phyloP scores from a whole-genome alignment of 148 eudicot species.

The Diospyros lotus region DNA sequence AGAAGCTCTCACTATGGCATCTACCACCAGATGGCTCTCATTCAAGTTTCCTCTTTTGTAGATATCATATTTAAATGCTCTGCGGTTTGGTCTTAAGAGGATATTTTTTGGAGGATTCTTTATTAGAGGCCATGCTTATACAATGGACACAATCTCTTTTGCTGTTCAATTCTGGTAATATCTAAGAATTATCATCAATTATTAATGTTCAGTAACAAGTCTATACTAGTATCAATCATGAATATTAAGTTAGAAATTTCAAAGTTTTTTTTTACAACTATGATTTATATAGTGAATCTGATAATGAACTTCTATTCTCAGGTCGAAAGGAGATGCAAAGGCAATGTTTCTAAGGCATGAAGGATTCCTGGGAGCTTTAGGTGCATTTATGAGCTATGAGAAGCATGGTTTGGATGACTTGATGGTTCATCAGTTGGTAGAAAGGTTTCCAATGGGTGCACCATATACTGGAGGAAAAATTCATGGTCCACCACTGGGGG shows the following conservation, averaged over 20 bases:
- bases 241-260: background rate
- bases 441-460: slow-evolving; percentile 99
- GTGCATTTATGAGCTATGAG: slow-evolving; percentile 98
- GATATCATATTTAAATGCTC: slow-evolving; percentile 91
- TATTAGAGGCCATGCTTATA: slow-evolving; percentile 98
- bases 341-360: slow-evolving; percentile 98
- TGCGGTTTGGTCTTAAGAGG: slow-evolving; percentile 84
- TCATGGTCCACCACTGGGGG: slow-evolving; percentile 94
- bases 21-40: slow-evolving; percentile 5
- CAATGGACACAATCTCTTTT: slow-evolving; percentile 98
- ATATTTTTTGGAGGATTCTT: slow-evolving; percentile 99
- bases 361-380: slow-evolving; percentile 97
- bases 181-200: slow-evolving; percentile 5
- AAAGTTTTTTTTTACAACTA: background rate
- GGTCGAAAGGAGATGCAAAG: slow-evolving; percentile 94
- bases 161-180: slow-evolving; percentile 91
- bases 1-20: no score
- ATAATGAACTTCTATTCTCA: slow-evolving; percentile 17
- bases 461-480: slow-evolving; percentile 89
- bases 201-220: no score
- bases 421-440: slow-evolving; percentile 96
- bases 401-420: slow-evolving; percentile 93
- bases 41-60: slow-evolving; percentile 26
- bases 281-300: background rate
- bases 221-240: no score